phyloP scores from a whole-genome alignment of 202 grass and related monocot species.

The Bolboschoenoplectus hybrid region DNA sequence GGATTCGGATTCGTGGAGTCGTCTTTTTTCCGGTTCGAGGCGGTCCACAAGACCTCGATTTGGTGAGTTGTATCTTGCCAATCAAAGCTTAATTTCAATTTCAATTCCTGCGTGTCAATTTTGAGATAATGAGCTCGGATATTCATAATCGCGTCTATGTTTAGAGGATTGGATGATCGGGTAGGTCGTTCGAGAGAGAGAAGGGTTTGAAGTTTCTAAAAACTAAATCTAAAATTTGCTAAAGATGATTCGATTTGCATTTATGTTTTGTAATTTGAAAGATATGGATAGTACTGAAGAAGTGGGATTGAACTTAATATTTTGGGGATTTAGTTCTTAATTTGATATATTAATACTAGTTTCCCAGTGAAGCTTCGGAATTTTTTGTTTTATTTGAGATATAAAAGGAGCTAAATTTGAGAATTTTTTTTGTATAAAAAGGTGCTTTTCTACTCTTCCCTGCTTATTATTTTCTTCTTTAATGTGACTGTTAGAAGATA shows the following conservation, averaged over 20 bases:
- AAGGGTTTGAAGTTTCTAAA: not conserved
- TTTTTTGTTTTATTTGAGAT: not conserved
- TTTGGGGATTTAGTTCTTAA: not conserved
- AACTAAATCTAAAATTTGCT: not conserved
- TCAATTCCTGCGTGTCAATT: not conserved
- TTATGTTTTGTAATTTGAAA: not conserved
- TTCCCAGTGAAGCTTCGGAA: not conserved
- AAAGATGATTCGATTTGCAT: not conserved
- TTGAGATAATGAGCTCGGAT: not conserved
- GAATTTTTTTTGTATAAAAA: not conserved
- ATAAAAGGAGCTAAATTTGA: not conserved
- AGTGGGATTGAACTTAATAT: not conserved
- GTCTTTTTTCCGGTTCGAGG: constrained; percentile 34
- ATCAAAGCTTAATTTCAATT: not conserved
- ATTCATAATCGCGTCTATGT: not conserved
- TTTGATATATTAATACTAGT: not conserved
- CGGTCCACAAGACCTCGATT: constrained; percentile 36
- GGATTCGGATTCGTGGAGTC: constrained; percentile 42
- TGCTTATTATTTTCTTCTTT: not conserved
- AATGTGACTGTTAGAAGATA: not conserved
- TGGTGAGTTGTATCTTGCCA: constrained; percentile 25
- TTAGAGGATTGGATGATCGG: not conserved
- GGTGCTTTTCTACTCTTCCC: not conserved
- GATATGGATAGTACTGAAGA: not conserved
- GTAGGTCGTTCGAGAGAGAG: not conserved